Evolutionary conservation across 257 asterid genomes (phyloP).

Genomic region (Penstemon davidsonii): DNA sequence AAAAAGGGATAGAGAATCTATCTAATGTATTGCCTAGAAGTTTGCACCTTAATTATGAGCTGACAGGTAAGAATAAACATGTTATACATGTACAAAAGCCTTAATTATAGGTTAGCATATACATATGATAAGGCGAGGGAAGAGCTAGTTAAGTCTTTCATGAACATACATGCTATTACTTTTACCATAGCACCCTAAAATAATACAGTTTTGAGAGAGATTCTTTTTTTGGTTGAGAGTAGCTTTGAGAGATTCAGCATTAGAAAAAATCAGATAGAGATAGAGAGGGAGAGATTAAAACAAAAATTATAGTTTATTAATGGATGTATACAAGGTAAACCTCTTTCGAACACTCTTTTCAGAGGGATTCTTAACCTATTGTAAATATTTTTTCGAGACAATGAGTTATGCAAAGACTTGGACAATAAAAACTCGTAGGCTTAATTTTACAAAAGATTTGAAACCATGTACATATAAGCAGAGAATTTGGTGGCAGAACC

Average conservation of each 20-base stretch:
- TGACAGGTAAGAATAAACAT: constrained; percentile 4
- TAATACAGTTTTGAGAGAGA: not conserved
- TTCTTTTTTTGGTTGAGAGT: not conserved
- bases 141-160: constrained; percentile 1
- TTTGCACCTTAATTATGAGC: constrained; percentile 2
- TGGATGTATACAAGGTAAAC: constrained; percentile 18
- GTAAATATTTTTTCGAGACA: not conserved
- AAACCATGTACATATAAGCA: not conserved
- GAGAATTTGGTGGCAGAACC: constrained; percentile 7
- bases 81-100: constrained; percentile 5
- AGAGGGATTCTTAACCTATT: not conserved
- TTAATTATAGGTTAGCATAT: constrained; percentile 6
- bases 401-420: not conserved
- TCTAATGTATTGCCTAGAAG: not conserved
- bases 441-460: not conserved
- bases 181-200: constrained; percentile 20
- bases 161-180: not conserved
- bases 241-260: not conserved
- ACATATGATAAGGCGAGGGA: not conserved
- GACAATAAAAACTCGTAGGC: constrained; percentile 2
- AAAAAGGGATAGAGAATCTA: not conserved
- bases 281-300: not conserved
- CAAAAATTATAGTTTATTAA: not conserved
- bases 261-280: not conserved
- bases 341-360: constrained; percentile 8